phyloP scores from a whole-genome alignment of 2,329 filamentous ascomycete genomes.

The Aspergillus japonicus region DNA sequence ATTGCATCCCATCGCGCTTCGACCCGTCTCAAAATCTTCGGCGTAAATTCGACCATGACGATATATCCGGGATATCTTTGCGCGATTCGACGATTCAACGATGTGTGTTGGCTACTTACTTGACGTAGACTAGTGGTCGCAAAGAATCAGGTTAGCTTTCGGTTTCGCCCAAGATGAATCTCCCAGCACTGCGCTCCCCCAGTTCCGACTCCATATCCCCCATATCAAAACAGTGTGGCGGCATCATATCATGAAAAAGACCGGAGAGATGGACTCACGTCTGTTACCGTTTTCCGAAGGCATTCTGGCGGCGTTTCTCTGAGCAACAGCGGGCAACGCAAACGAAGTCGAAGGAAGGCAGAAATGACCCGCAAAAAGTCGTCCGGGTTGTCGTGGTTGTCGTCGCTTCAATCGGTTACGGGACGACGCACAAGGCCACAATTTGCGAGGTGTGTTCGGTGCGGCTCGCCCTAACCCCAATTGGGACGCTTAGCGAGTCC shows the following conservation, averaged over 20 bases:
- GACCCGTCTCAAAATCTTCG: conserved; percentile 13
- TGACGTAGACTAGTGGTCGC: conserved; percentile 71
- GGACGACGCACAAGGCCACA: conserved; percentile 37
- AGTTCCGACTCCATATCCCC: conserved; percentile 8
- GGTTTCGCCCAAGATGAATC: not conserved
- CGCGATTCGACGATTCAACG: conserved; percentile 23
- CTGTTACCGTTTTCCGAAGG: conserved; percentile 84
- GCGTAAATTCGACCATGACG: conserved; percentile 12
- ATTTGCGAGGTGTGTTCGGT: conserved; percentile 40
- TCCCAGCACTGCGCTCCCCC: not conserved
- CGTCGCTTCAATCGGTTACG: conserved; percentile 39
- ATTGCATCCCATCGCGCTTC: conserved; percentile 10
- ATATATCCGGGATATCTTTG: conserved; percentile 14
- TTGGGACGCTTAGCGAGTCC: conserved; percentile 37
- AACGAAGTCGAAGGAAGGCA: conserved; percentile 43
- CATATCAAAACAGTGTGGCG: conserved; percentile 13
- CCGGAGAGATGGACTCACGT: conserved; percentile 62
- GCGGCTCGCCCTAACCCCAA: conserved; percentile 36
- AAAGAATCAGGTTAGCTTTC: conserved; percentile 32
- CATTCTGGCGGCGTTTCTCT: conserved; percentile 66
- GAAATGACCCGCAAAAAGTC: conserved; percentile 42
- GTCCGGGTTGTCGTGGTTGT: conserved; percentile 45
- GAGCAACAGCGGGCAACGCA: conserved; percentile 42
- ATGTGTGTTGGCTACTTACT: conserved; percentile 61
- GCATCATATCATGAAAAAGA: conserved; percentile 17